Evolutionary conservation across 805 yeast species (phyloP).

Genomic region (Sporopachydermia lactativora): DNA sequence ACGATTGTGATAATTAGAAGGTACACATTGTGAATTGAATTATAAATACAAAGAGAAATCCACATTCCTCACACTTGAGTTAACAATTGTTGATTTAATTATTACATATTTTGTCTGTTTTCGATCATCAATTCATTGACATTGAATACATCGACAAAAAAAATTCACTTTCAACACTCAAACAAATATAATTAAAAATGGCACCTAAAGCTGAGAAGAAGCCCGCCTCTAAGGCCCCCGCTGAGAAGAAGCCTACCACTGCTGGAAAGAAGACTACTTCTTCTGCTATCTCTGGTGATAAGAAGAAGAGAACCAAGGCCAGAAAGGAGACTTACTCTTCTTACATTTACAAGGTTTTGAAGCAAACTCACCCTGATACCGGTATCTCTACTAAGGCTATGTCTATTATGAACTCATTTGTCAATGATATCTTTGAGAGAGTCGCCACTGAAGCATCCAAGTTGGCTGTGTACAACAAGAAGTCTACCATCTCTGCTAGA

Average conservation of each 20-base stretch:
- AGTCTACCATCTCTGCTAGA: constrained; percentile 94
- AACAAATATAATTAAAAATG: neutral
- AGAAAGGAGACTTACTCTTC: constrained; percentile 98
- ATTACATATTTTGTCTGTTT: neutral
- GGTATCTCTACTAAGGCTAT: constrained; percentile 98
- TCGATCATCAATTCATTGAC: constrained; percentile 1
- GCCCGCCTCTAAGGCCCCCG: constrained; percentile 92
- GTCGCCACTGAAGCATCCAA: constrained; percentile 96
- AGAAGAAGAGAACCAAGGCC: constrained; percentile 87
- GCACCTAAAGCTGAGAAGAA: constrained; percentile 24
- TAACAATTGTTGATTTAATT: neutral
- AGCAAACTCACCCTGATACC: constrained; percentile 98
- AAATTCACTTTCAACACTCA: neutral
- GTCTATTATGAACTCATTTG: constrained; percentile 98
- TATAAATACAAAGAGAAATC: neutral
- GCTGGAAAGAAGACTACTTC: constrained; percentile 71
- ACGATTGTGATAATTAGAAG: too few relatives aligned
- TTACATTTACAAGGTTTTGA: constrained; percentile 94
- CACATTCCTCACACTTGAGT: neutral
- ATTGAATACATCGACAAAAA: constrained; percentile 1
- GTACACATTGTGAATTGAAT: too few relatives aligned
- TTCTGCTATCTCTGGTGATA: constrained; percentile 58
- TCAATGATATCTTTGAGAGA: constrained; percentile 96
- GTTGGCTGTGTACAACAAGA: constrained; percentile 97
- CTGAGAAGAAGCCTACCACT: constrained; percentile 76